Evolutionary conservation across 768 basidiomycete species (phyloP).

Genomic region (Phylloporus rhodoxanthus): DNA sequence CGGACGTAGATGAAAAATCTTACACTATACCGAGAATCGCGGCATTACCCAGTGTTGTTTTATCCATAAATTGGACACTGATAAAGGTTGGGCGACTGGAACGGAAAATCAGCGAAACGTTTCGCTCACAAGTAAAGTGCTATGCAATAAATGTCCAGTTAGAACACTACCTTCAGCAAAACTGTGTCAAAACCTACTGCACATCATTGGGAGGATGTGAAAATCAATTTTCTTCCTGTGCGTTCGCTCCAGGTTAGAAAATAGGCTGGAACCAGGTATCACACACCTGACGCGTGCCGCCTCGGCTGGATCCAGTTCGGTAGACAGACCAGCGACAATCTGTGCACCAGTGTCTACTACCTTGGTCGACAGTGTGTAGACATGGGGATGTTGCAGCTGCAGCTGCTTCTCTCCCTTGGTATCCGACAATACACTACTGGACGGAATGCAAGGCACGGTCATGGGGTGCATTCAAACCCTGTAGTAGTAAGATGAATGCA

Average conservation of each 20-base stretch:
- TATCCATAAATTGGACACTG: slow-evolving; percentile 79
- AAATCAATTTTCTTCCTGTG: slow-evolving; percentile 56
- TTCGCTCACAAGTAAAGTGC: slow-evolving; percentile 48
- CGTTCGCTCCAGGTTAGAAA: not conserved
- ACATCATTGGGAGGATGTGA: slow-evolving; percentile 68
- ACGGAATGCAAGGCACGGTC: slow-evolving; percentile 3
- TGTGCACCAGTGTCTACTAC: slow-evolving; percentile 61
- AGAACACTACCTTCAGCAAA: not conserved
- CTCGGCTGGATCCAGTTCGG: slow-evolving; percentile 47
- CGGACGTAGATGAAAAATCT: slow-evolving; percentile 9
- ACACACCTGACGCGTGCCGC: slow-evolving; percentile 45
- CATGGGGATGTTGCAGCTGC: slow-evolving; percentile 10
- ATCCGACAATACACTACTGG: slow-evolving; percentile 11
- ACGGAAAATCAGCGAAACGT: not conserved
- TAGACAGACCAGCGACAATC: slow-evolving; percentile 42
- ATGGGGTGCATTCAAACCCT: not conserved
- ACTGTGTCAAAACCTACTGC: slow-evolving; percentile 40
- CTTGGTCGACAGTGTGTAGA: slow-evolving; percentile 32
- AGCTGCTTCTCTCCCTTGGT: slow-evolving; percentile 8
- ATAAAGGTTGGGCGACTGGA: not conserved
- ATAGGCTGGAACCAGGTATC: not conserved
- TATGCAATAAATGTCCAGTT: slow-evolving; percentile 13
- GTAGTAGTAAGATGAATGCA: too few relatives aligned
- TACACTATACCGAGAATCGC: slow-evolving; percentile 69
- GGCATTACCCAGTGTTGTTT: slow-evolving; percentile 60